Percentiles rank a stretch among this genome's conserved stretches.
These are phyloP conservation scores for Talaromyces verruculosus DNA, from an alignment of 2,329 filamentous ascomycete species.

Conservation along the genomic window DNA sequence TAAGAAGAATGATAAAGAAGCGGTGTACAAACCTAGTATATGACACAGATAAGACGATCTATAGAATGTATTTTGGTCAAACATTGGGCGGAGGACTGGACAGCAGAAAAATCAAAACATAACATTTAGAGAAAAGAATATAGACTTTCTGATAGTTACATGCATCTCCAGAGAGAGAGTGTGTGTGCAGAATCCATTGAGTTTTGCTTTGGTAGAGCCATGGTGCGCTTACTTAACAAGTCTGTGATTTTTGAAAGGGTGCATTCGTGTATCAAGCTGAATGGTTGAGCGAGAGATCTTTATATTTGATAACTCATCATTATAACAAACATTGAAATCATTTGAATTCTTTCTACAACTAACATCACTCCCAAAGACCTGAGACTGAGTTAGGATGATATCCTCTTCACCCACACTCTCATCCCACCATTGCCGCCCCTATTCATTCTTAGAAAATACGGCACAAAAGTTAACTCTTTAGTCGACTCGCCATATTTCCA, in stretches of 20 bases:
- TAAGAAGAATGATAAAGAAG: not conserved
- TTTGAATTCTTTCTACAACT: not conserved
- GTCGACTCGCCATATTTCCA: slow-evolving; percentile 23
- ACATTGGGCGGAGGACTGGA: not conserved
- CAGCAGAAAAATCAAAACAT: not conserved
- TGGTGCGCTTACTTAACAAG: not conserved
- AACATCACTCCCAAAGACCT: not conserved
- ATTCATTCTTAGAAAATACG: slow-evolving; percentile 58
- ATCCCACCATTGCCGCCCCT: slow-evolving; percentile 56
- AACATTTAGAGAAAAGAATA: not conserved
- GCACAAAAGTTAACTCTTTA: slow-evolving; percentile 51
- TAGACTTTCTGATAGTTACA: not conserved
- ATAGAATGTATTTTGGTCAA: not conserved
- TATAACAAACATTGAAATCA: not conserved
- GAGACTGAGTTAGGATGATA: not conserved
- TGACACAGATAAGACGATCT: not conserved
- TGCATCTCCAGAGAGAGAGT: not conserved
- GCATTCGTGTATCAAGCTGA: not conserved
- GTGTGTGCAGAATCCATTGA: not conserved
- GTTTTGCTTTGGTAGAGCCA: not conserved
- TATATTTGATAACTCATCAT: not conserved
- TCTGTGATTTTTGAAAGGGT: too few relatives aligned
- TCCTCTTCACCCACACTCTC: slow-evolving; percentile 42
- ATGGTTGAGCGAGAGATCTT: not conserved
- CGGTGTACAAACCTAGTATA: not conserved